Conservation (phyloP, 1,284 basidiomycete genomes). For the Ganoderma boninense region DNA sequence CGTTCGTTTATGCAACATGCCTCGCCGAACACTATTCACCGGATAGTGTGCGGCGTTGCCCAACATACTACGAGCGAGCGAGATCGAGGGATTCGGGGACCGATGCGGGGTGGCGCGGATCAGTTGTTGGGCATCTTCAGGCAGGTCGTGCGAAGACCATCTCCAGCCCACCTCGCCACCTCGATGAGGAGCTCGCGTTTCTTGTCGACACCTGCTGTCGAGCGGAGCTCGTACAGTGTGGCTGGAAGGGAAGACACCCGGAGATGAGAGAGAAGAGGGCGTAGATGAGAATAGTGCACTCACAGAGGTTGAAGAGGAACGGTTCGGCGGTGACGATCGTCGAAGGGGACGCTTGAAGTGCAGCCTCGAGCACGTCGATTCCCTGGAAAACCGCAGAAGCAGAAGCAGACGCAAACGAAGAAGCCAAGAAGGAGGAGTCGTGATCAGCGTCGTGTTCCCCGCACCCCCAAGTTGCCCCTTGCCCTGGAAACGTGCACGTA, state of each 20-base stretch:
- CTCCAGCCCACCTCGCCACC: slow-evolving; percentile 84
- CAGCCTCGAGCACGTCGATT: slow-evolving; percentile 71
- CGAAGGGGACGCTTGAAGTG: slow-evolving; percentile 68
- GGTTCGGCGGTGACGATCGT: slow-evolving; percentile 78
- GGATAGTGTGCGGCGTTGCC: background rate
- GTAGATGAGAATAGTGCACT: slow-evolving; percentile 37
- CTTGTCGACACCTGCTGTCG: slow-evolving; percentile 71
- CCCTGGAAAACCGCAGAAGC: slow-evolving; percentile 50
- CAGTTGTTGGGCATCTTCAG: slow-evolving; percentile 75
- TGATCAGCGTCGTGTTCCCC: background rate
- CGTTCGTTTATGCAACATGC: slow-evolving; percentile 38
- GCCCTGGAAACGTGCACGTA: slow-evolving; percentile 35
- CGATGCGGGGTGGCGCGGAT: background rate
- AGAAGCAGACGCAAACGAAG: background rate
- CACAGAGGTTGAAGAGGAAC: slow-evolving; percentile 83
- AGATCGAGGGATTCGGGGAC: background rate
- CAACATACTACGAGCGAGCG: background rate
- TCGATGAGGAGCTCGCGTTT: slow-evolving; percentile 77
- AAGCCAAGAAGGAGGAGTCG: background rate
- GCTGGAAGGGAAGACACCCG: slow-evolving; percentile 51
- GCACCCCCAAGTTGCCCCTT: background rate
- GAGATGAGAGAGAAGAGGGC: background rate
- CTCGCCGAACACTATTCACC: slow-evolving; percentile 10
- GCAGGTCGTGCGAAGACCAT: slow-evolving; percentile 79
- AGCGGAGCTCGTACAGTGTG: slow-evolving; percentile 82